Evolutionary conservation across 345 rosid genomes (phyloP), one percentile per base, ranked within the genome.

Genomic region (Eucalyptus marginata): DNA sequence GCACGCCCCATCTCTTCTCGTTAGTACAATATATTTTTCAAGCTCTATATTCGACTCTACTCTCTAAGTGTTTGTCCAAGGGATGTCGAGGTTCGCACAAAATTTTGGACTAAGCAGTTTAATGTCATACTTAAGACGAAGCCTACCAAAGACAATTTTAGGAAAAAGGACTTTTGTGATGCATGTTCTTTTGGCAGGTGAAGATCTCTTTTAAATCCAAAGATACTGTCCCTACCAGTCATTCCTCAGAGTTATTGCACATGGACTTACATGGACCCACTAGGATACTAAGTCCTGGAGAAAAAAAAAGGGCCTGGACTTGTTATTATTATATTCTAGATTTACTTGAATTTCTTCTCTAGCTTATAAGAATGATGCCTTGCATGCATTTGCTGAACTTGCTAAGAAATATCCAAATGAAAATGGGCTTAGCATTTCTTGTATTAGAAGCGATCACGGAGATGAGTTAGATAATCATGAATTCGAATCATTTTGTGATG

Each of bases 1-100:
- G 6, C 6, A 24, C 27, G 29, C 2, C 13, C 62, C 1, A 22
- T 56, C 62, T 22, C 62, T 25, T 25, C 6, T 22, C 0, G 3
- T 56, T 24, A 10, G 29, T 24, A 56, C 4, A 56, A 24, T 56
- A 25, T 56, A 56, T 24, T 56, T 56, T 56, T 56, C 13, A 56
- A 24, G 29, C 4, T 3, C 29, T 56, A 25, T 56, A 4, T 25
- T 10, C 6, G 6, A 56, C 29, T 56, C 62, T 56, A 56, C 62
- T 25, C 29, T 10, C 62, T 24, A 56, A 3, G 13, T 56, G 13
- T 56, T 56, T 56, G 13, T 56, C 62, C 62, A 56, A 56, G 62
- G 10, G 6, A 56, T 56, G 13, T 56, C 6, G 0, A 56, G 62
- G 3, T 56, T 25, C 29, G 5, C 3, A 56, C 4, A 0, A 24